phyloP scores from a whole-genome alignment of 306 rosid species.

The Cicer cuneatum region DNA sequence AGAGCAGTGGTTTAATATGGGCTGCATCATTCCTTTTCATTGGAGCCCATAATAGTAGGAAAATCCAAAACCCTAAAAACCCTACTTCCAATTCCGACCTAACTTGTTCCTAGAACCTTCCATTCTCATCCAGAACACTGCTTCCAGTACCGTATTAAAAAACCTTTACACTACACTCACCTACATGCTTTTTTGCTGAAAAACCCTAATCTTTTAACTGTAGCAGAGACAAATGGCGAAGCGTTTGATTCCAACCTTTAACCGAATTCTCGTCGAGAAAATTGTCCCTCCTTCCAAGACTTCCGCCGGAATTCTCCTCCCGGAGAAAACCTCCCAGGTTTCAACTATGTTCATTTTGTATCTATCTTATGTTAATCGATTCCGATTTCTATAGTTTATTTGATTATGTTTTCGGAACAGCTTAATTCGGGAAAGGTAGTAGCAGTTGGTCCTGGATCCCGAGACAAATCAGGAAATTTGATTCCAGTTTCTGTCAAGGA shows the following conservation, averaged over 20 bases:
- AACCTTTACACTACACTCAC: not conserved
- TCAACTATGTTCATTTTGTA: not conserved
- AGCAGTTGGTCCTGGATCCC: slow-evolving; percentile 85
- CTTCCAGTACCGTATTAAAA: slow-evolving; percentile 34
- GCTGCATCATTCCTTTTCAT: not conserved
- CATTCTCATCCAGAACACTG: slow-evolving; percentile 45
- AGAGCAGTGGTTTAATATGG: not conserved
- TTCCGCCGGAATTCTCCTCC: slow-evolving; percentile 80
- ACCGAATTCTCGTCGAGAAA: slow-evolving; percentile 85
- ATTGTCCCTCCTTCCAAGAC: slow-evolving; percentile 84
- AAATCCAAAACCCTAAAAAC: slow-evolving; percentile 55
- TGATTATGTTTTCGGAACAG: slow-evolving; percentile 47
- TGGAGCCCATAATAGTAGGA: not conserved
- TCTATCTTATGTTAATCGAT: not conserved
- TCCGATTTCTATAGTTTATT: slow-evolving; percentile 1
- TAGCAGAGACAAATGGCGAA: slow-evolving; percentile 63
- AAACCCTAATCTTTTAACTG: slow-evolving; percentile 29
- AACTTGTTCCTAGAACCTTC: slow-evolving; percentile 65
- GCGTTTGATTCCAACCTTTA: slow-evolving; percentile 80
- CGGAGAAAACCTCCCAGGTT: slow-evolving; percentile 84
- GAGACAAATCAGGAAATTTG: slow-evolving; percentile 68
- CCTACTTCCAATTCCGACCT: slow-evolving; percentile 29
- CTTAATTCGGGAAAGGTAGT: slow-evolving; percentile 86
- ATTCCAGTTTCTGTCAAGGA: slow-evolving; percentile 75
- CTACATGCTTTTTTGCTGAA: not conserved